These are phyloP conservation scores for Lactifluus pinguis DNA, from an alignment of 768 basidiomycete species.

Conservation along the genomic window DNA sequence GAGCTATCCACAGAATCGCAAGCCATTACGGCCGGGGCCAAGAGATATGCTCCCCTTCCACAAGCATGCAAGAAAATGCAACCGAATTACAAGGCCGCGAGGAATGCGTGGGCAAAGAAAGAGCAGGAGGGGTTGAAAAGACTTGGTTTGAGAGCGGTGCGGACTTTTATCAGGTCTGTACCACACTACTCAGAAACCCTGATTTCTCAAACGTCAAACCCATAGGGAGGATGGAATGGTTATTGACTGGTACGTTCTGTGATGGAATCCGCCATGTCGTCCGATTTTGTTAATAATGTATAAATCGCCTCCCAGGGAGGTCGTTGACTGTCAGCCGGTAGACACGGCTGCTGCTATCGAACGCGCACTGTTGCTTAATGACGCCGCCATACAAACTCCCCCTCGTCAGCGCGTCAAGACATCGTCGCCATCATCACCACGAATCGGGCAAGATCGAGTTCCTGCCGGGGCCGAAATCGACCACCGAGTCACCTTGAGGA, in stretches of 20 bases:
- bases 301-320: neutral
- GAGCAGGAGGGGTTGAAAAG: constrained; percentile 7
- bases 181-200: neutral
- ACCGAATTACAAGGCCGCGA: constrained; percentile 2
- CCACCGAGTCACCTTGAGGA: too few species aligned
- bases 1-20: neutral
- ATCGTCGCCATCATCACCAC: neutral
- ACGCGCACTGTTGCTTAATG: neutral
- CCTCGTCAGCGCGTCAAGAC: neutral
- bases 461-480: neutral
- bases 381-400: neutral
- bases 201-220: neutral
- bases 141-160: constrained; percentile 8
- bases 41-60: constrained; percentile 12
- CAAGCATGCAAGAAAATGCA: constrained; percentile 9
- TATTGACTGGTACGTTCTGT: constrained; percentile 16
- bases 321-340: neutral
- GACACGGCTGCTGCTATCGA: constrained; percentile 9
- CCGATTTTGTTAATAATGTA: neutral
- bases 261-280: neutral
- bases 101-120: constrained; percentile 11
- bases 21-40: constrained; percentile 12
- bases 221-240: constrained; percentile 20
- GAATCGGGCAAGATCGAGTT: neutral
- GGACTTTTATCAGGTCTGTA: constrained; percentile 17